Base-by-base conservation (phyloP, 768 basidiomycete genomes). In the Panaeolus papilionaceus region DNA sequence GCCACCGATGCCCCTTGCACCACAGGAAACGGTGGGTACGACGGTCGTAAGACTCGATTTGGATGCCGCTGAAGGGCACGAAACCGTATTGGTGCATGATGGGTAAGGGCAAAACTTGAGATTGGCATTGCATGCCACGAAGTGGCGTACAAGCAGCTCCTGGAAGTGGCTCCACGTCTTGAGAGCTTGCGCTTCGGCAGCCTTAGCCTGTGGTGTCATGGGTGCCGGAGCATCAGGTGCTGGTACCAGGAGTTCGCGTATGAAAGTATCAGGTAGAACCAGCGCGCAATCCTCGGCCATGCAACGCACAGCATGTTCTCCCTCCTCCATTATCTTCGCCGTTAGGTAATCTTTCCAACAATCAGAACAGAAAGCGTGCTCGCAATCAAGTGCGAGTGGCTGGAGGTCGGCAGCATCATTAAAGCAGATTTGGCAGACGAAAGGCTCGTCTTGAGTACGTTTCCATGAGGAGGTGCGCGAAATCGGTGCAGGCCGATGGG, bases 101-200 rank as follows among this genome's bases (percentile, higher is more conserved):
- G 97, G 96, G 72, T 94, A 95, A 3, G 98, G 98, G 76, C 98
- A 99, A 84, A 93, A 99, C 78, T 94, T 92, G 75, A 99, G 86
- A 65, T 87, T 88, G 38, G 88, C 80, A 78, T 90, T 91, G 75
- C 92, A 93, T 20, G 87, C 88, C 18, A 99, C 98, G 78, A 92
- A 99, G 79, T 97, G 89, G 64, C 96, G 90, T 62, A 94, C 89
- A 62, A 97, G 84, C 38, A 99, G 87, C 74, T 95, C 94, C 69
- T 92, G 89, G 82, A 95, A 96, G 62, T 95, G 92, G 40, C 74
- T 76, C 83, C 83, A 89, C 4, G 83, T 83, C 73, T 85, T 81
- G 6, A 76, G 72, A 66, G 89, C 87, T n/a, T 84, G 84, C 16
- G 73, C 71, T 64, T 76, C 77, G n/a, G 54, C 54, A 58, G 26